phyloP scores from a whole-genome alignment of 2,329 filamentous ascomycete genomes.

The Pseudogymnoascus sp. region DNA sequence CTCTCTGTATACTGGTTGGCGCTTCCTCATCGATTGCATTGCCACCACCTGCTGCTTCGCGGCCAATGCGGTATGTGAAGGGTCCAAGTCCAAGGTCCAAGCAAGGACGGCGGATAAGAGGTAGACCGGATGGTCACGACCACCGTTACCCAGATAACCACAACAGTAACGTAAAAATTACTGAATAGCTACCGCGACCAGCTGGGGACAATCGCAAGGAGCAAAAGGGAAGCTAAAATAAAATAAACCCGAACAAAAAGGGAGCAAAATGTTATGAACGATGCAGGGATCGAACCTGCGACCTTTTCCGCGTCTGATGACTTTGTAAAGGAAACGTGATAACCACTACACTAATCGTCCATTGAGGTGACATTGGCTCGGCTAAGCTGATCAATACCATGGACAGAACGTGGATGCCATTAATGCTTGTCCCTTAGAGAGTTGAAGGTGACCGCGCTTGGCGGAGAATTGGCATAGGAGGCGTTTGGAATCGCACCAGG shows the following conservation, averaged over 20 bases:
- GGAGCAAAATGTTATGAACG: conserved; percentile 11
- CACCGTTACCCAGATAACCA: neutral
- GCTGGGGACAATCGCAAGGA: neutral
- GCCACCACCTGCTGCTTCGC: neutral
- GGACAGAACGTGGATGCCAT: too few relatives aligned
- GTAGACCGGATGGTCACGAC: neutral
- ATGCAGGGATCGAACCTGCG: conserved; percentile 16
- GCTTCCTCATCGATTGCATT: conserved; percentile 3
- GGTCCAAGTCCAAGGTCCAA: neutral
- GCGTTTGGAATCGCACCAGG: neutral
- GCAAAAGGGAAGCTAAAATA: neutral
- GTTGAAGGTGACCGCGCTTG: neutral
- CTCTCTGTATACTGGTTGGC: conserved; percentile 3
- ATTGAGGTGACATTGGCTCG: neutral
- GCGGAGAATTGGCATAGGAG: neutral
- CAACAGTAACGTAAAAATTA: neutral
- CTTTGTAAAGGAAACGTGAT: conserved; percentile 15
- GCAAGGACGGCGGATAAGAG: neutral
- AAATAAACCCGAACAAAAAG: conserved; percentile 8
- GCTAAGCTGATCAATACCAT: neutral
- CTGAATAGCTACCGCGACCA: neutral
- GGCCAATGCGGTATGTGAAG: neutral
- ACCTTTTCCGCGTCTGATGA: conserved; percentile 12
- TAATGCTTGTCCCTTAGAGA: neutral
- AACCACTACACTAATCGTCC: conserved; percentile 13